Conservation (phyloP, 768 basidiomycete species). For the Auriculariales sp. region DNA sequence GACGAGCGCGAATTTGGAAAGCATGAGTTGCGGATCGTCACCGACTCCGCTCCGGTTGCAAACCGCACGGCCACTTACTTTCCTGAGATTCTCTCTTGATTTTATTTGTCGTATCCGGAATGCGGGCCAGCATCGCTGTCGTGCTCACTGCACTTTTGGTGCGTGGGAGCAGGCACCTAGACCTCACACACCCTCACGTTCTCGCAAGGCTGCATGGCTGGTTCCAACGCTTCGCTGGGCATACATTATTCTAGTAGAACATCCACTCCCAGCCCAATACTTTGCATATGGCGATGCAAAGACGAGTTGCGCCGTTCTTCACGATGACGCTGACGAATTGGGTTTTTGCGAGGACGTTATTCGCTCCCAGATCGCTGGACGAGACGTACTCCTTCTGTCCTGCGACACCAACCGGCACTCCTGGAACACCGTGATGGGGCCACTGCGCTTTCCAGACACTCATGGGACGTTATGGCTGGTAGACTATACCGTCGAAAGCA, state of each 20-base stretch:
- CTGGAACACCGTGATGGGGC: slow-evolving; percentile 65
- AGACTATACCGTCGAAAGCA: slow-evolving; percentile 12
- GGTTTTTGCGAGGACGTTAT: slow-evolving; percentile 50
- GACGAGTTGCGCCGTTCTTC: slow-evolving; percentile 29
- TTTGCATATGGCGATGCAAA: slow-evolving; percentile 34
- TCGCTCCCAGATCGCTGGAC: slow-evolving; percentile 23
- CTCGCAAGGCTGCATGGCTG: too few species aligned
- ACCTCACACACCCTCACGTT: too few species aligned
- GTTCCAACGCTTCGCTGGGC: too few species aligned
- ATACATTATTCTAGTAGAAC: slow-evolving; percentile 24
- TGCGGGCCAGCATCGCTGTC: too few species aligned
- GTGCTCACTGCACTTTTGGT: too few species aligned
- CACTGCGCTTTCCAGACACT: slow-evolving; percentile 40
- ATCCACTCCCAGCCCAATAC: slow-evolving; percentile 33
- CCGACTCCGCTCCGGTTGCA: too few species aligned
- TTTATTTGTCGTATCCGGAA: too few species aligned
- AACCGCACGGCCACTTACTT: too few species aligned
- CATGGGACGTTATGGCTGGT: slow-evolving; percentile 52
- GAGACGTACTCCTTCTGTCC: slow-evolving; percentile 23
- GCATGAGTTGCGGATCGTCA: too few species aligned
- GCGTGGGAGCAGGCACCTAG: too few species aligned
- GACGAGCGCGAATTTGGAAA: slow-evolving; percentile 34
- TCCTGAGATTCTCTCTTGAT: too few species aligned
- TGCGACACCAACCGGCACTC: slow-evolving; percentile 40
- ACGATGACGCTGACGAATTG: slow-evolving; percentile 19